These are phyloP conservation scores for Sclerotinia minor DNA, from an alignment of 2,329 filamentous ascomycete genomes.

Conservation along the genomic window DNA sequence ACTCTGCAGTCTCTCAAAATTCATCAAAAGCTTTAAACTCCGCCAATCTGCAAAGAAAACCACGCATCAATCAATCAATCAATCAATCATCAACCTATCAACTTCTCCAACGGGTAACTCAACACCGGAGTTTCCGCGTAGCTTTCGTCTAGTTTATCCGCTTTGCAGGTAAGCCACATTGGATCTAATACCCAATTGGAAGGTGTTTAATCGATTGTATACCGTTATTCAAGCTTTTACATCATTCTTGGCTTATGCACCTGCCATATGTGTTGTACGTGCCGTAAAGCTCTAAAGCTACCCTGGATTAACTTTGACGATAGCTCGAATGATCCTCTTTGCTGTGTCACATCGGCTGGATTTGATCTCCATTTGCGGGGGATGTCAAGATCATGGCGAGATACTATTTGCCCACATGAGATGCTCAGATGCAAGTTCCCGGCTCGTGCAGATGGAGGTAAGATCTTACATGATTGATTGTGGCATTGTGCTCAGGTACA, in stretches of 20 bases:
- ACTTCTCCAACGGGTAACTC: no score
- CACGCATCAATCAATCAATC: no score
- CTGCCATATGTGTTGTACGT: constrained; percentile 6
- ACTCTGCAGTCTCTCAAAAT: no score
- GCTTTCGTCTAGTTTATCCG: no score
- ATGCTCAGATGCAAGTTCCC: neutral
- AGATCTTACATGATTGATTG: neutral
- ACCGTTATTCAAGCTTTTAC: constrained; percentile 7
- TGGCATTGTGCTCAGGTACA: neutral
- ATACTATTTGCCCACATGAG: neutral
- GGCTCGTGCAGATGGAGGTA: neutral
- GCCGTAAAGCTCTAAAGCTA: neutral
- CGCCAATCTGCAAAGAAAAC: no score
- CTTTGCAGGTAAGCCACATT: neutral
- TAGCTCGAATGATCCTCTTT: neutral
- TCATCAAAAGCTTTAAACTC: no score
- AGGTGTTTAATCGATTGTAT: neutral
- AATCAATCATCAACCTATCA: no score
- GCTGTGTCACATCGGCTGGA: neutral
- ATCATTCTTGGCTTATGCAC: constrained; percentile 3
- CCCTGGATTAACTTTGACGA: neutral
- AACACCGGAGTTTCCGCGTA: no score
- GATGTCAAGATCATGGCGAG: neutral
- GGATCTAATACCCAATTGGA: neutral
- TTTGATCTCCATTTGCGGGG: neutral